Evolutionary conservation across 306 rosid species (phyloP).

Genomic region (Cucumis cinereus): DNA sequence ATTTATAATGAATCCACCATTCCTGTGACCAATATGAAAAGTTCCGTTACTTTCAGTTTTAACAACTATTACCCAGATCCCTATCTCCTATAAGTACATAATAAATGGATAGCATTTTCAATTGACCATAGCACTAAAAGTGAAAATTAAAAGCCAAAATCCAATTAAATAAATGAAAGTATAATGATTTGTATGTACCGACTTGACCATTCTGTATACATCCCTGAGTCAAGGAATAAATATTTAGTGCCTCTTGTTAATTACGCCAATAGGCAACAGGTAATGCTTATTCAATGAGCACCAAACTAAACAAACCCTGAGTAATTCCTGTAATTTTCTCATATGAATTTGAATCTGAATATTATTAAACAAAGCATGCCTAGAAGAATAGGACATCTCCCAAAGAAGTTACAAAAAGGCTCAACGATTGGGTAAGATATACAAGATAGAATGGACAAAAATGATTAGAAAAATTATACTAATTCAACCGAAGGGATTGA

Average conservation of each 20-base stretch:
- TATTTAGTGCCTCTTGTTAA: background rate
- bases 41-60: background rate
- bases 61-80: background rate
- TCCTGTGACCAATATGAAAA: background rate
- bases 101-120: background rate
- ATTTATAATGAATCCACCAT: background rate
- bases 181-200: background rate
- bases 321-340: background rate
- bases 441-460: background rate
- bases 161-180: background rate
- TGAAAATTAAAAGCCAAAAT: background rate
- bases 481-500: background rate
- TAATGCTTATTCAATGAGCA: background rate
- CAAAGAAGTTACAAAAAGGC: background rate
- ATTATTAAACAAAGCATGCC: background rate
- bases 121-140: background rate
- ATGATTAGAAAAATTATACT: background rate
- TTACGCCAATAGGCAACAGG: background rate
- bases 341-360: background rate
- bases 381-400: background rate
- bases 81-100: background rate
- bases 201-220: background rate
- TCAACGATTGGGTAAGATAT: background rate
- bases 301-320: constrained; percentile 1
- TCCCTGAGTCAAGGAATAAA: background rate